Evolutionary conservation across 2,329 filamentous ascomycete species (phyloP).

Genomic region (Geosmithia putterillii): DNA sequence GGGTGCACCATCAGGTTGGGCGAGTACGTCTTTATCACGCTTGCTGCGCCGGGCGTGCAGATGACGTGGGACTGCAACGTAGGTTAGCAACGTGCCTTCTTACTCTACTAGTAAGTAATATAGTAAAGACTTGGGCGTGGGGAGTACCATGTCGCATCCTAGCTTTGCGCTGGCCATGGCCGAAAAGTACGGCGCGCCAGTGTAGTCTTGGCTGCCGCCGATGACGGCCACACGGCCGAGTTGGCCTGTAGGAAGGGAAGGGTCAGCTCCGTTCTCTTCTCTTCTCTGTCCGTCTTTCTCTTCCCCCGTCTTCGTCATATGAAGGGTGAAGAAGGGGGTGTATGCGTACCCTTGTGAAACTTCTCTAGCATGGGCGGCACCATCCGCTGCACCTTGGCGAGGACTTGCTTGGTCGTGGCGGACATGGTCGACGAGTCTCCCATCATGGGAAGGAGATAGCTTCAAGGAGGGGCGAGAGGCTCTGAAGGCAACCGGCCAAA

Average conservation of each 20-base stretch:
- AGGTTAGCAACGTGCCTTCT: neutral
- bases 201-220: slow-evolving; percentile 91
- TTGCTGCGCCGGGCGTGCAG: slow-evolving; percentile 76
- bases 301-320: no score
- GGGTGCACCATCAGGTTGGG: slow-evolving; percentile 32
- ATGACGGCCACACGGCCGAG: slow-evolving; percentile 87
- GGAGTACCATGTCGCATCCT: slow-evolving; percentile 89
- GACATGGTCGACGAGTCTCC: slow-evolving; percentile 39
- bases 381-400: slow-evolving; percentile 76
- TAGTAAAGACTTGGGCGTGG: no score
- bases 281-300: no score
- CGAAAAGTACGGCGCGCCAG: slow-evolving; percentile 94
- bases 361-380: slow-evolving; percentile 89
- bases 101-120: no score
- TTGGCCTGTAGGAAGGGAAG: slow-evolving; percentile 53
- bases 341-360: slow-evolving; percentile 91
- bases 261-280: neutral
- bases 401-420: slow-evolving; percentile 57
- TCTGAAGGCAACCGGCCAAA: no score
- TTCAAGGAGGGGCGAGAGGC: no score
- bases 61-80: slow-evolving; percentile 70
- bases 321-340: slow-evolving; percentile 3
- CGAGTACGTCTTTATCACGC: slow-evolving; percentile 94
- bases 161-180: slow-evolving; percentile 90
- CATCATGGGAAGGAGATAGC: no score